Evolutionary conservation across 345 rosid genomes (phyloP), one percentile per base, ranked within the genome.

Genomic region (Kandelia obovata): DNA sequence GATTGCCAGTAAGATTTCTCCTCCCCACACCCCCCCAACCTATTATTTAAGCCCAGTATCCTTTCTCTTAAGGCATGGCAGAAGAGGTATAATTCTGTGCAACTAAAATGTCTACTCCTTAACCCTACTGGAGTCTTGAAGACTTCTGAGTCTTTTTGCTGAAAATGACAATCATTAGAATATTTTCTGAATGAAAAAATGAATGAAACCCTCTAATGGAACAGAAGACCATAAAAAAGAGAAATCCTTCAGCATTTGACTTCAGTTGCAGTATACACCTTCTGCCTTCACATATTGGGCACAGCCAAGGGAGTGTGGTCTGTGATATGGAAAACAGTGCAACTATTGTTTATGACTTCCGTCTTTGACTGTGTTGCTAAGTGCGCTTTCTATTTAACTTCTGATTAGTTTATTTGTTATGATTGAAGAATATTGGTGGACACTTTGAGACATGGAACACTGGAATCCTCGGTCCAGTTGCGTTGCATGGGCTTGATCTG

Each of bases 381-480:
- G 28, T 19, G 13, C 9, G 19, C 49, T 58, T 6, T 23, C 32
- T 55, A 25, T 62, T 32, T 39, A 58, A 47, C 58, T 60, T 17
- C n/a, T 69, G 53, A 69, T 69, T 30, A 27, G 31, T 53, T 60
- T 70, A 56, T 64, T 68, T 46, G 30, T 52, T 58, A 26, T 32
- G 17, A 30, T 31, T 73, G 75, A 71, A 96, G 99, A 96, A 90
- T 79, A 85, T 96, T 1, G 99, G 99, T 23, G 98, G 98, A 59
- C 99, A 92, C 70, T 96, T 77, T 13, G 99, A 96, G 90, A 76
- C 92, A 53, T 92, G 98, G 98, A 87, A 83, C 70, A 92, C 97
- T 0, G 99, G 98, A 72, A 90, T 95, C 84, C 86, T 88, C 4
- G 98, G 98, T 58, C 97, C 99, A 10, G 99, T 96, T 57, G 99